Evolutionary conservation across 1,284 basidiomycete genomes (phyloP), one percentile per base, ranked within the genome.

Genomic region (Papiliotrema laurentii): DNA sequence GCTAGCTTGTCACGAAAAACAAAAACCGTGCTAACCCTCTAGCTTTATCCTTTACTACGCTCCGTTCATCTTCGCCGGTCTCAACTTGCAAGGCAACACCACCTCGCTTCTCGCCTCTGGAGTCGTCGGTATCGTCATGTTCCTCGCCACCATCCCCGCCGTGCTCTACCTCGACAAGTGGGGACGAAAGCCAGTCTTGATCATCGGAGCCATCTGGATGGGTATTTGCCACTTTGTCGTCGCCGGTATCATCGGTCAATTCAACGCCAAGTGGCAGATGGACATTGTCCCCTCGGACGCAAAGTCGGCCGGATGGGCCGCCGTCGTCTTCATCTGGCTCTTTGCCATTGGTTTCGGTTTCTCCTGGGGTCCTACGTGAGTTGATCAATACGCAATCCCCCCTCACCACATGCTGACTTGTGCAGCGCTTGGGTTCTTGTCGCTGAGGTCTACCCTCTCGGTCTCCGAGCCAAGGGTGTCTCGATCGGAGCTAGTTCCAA

Each of bases 61-160:
- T 2, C 59, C 59, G 4, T 48, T 48, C 16, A 58, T 60, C 38
- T 60, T 60, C 46, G 21, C 24, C n/a, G 34, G 35, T 16, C 37
- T 47, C 22, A 63, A 65, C 26, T 60, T 72, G 42, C 47, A 46
- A 9, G 64, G 58, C 14, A 63, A 61, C 10, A 49, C 54, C 14
- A 55, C 61, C 44, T 59, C 63, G 2, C 61, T 72, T n/a, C 62
- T 70, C 41, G 70, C 68, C 9, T 68, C 68, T 13, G 66, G 67
- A 39, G 61, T 72, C 43, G 66, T 70, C 50, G 69, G 69, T 16
- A 64, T 63, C 14, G 53, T 58, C 52, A 69, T 66, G 53, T 66
- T 65, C 42, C 53, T 68, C 34, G 61, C 54, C 3, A 71, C 65
- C 34, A 49, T 71, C 50, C 64, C 63, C 11, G 55, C 61, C 13